phyloP scores from a whole-genome alignment of 2,329 filamentous ascomycete species.

The Dactylellina sp. region DNA sequence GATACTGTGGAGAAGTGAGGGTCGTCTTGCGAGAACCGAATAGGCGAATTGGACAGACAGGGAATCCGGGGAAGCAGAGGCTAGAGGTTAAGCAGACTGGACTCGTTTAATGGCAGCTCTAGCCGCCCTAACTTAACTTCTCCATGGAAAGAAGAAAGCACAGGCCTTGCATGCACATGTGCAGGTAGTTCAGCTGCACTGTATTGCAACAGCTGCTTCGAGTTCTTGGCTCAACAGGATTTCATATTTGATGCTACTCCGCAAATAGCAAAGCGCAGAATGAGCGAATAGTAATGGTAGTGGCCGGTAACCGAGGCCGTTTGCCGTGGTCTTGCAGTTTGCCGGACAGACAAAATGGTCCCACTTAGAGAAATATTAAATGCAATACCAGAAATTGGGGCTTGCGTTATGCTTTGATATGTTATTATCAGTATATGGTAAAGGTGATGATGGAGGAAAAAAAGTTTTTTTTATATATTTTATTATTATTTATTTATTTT shows the following conservation, averaged over 20 bases:
- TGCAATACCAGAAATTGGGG: too few species aligned
- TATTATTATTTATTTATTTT: too few species aligned
- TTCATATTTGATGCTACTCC: background rate
- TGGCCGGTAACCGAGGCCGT: constrained; percentile 31
- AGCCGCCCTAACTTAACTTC: constrained; percentile 14
- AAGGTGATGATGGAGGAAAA: too few species aligned
- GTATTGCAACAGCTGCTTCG: too few species aligned
- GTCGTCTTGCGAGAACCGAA: constrained; percentile 52
- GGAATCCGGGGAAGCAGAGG: constrained; percentile 48
- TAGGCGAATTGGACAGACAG: constrained; percentile 56
- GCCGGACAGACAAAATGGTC: too few species aligned
- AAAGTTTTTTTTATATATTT: too few species aligned
- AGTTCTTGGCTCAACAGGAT: too few species aligned
- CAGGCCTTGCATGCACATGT: constrained; percentile 7
- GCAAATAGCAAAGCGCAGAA: background rate
- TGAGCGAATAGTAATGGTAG: background rate
- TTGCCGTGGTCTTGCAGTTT: too few species aligned
- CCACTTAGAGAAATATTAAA: too few species aligned
- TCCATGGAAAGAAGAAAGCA: constrained; percentile 26
- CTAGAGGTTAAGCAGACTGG: constrained; percentile 16
- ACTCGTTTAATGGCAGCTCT: constrained; percentile 55
- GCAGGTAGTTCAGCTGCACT: background rate
- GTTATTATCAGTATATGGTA: too few species aligned
- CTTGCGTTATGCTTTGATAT: too few species aligned
- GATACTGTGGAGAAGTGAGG: constrained; percentile 39